A percentile compares a stretch with the other conserved stretches of the same genome.
phyloP scores from a whole-genome alignment of 176 grass and related monocot species.

The Avena sativa region DNA sequence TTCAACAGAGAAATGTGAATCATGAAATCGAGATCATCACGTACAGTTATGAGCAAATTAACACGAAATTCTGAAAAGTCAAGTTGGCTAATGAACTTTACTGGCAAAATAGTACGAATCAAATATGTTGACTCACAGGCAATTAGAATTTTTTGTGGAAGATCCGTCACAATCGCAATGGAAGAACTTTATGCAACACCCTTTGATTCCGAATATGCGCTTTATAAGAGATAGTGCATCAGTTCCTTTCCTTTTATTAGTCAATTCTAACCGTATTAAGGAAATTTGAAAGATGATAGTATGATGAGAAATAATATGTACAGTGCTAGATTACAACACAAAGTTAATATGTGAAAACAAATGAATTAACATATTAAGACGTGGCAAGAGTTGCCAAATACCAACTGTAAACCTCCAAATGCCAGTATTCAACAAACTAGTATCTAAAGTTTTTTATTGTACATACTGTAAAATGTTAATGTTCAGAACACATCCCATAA shows the following conservation, averaged over 20 bases:
- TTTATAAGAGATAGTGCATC: constrained; percentile 57
- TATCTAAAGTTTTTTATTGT: neutral
- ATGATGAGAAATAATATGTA: constrained; percentile 37
- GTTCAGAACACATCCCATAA: neutral
- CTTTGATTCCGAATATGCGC: constrained; percentile 70
- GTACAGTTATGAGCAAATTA: neutral
- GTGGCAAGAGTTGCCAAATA: neutral
- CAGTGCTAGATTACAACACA: constrained; percentile 7
- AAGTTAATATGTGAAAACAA: constrained; percentile 21
- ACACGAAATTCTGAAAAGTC: neutral
- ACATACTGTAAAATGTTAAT: neutral
- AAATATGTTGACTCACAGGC: constrained; percentile 54
- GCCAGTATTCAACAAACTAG: neutral
- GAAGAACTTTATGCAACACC: constrained; percentile 41
- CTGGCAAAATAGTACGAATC: neutral
- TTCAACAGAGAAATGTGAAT: constrained; percentile 12
- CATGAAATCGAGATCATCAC: neutral
- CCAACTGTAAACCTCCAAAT: neutral
- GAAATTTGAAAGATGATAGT: constrained; percentile 17
- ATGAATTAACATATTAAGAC: neutral
- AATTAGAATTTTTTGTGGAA: constrained; percentile 39
- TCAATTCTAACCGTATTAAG: constrained; percentile 58
- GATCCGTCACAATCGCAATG: constrained; percentile 9
- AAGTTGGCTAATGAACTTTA: neutral
- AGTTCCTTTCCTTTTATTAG: constrained; percentile 55